These are phyloP conservation scores for Phytopythium oedochilum DNA, from an alignment of 352 stramenopile species.

Conservation along the genomic window DNA sequence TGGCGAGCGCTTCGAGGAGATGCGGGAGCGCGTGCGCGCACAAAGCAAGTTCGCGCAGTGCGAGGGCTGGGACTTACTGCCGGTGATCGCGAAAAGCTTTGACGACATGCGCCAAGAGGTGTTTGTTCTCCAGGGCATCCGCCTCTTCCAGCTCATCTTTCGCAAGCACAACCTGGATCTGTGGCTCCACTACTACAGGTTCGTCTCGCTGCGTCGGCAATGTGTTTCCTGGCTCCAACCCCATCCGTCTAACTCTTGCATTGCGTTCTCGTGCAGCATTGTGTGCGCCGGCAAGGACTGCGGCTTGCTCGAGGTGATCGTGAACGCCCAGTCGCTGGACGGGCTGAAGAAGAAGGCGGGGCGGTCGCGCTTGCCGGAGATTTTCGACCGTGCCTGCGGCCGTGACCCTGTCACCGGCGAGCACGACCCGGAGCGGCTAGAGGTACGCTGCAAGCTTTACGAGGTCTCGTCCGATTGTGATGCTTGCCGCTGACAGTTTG, in stretches of 20 bases:
- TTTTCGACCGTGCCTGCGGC: constrained; percentile 47
- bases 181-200: constrained; percentile 92
- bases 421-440: constrained; percentile 34
- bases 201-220: not conserved
- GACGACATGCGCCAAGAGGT: constrained; percentile 97
- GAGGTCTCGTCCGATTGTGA: not conserved
- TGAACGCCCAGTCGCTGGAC: constrained; percentile 95
- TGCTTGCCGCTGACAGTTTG: no score
- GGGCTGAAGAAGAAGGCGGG: constrained; percentile 91
- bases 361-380: constrained; percentile 32
- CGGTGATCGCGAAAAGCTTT: constrained; percentile 97
- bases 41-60: constrained; percentile 61
- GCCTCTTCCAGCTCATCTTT: constrained; percentile 92
- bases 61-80: constrained; percentile 82
- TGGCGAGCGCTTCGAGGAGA: constrained; percentile 88
- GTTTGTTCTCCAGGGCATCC: constrained; percentile 94
- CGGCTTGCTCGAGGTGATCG: constrained; percentile 94
- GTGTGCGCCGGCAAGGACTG: constrained; percentile 90
- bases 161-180: constrained; percentile 84
- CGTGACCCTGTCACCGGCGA: constrained; percentile 33
- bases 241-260: not conserved
- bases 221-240: not conserved
- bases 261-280: constrained; percentile 50
- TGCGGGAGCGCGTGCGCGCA: constrained; percentile 76
- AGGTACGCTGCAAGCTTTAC: constrained; percentile 11